Base-by-base conservation (phyloP, 2,329 filamentous ascomycete genomes). In the Juglanconis sp. region DNA sequence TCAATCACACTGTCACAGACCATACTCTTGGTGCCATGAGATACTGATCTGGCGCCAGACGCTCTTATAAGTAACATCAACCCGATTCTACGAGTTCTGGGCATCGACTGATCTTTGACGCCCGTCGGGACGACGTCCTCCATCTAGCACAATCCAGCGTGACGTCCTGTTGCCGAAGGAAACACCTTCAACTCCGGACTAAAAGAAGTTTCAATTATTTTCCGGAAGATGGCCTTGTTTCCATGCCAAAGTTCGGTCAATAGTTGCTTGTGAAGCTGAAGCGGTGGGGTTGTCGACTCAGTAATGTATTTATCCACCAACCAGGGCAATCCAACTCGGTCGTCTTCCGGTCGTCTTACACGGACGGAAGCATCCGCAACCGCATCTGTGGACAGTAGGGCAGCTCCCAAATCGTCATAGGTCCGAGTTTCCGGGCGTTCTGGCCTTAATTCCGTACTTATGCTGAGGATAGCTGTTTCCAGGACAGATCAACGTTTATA, bases 231-330 rank as follows among this genome's bases (percentile, higher is more conserved):
- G 9, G 31, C 30, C 30, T 3, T 24, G 47, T 6, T 9, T 30
- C 30, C 10, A 42, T 30, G 11, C 30, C 2, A 44, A 34, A 42
- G 15, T 53, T 44, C n/a, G 35, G 5, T 31, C 11, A 17, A 53
- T 53, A 44, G 17, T 44, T 30, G 51, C 51, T 34, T 31, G 17
- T 44, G 38, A 42, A 13, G 8, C 35, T 42, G 35, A 42, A 40
- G 50, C 30, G 35, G 32, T 34, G 50, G 50, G 36, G 5, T 53
- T 24, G 17, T 8, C 24, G 24, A 9, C 13, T 53, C 24, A 17
- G 17, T 36, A 30, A 8, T 35, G 24, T 34, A 53, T 60, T 62
- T 62, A 53, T 62, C 60, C 60, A 62, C 60, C 60, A 62, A 62
- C 60, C 60, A 61, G 10, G 30, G 31, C 10, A 32, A 48, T 10